Percentiles rank a stretch among this genome's conserved stretches.
These are phyloP conservation scores for Tulasnella sp. DNA, from an alignment of 768 basidiomycete genomes.

Conservation along the genomic window DNA sequence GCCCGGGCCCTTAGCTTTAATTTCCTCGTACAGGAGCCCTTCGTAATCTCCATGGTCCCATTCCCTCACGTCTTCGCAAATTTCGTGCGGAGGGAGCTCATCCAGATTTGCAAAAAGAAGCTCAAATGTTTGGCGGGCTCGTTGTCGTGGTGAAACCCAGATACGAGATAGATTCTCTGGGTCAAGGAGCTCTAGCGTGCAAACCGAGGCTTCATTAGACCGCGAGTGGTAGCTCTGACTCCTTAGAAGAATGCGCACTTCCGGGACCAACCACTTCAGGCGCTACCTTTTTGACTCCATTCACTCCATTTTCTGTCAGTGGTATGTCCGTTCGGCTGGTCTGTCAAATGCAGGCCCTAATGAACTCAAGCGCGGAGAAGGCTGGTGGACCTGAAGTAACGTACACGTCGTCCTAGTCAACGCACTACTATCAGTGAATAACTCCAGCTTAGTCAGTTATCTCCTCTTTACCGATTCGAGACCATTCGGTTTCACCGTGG, in stretches of 20 bases:
- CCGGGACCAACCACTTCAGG: constrained; percentile 66
- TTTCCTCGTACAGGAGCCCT: constrained; percentile 75
- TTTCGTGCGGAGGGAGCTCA: constrained; percentile 47
- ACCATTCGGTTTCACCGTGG: constrained; percentile 95
- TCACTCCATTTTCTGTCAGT: constrained; percentile 70
- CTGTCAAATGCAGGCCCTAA: constrained; percentile 42
- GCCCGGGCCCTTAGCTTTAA: constrained; percentile 51
- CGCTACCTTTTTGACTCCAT: constrained; percentile 63
- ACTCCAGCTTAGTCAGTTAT: background rate
- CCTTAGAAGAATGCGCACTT: constrained; percentile 47
- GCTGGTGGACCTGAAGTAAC: background rate
- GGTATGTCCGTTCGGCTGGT: constrained; percentile 88
- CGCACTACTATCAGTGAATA: constrained; percentile 17
- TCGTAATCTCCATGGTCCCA: constrained; percentile 88
- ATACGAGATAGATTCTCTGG: constrained; percentile 70
- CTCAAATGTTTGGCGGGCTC: constrained; percentile 83
- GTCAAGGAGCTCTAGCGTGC: constrained; percentile 63
- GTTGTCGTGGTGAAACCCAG: constrained; percentile 79
- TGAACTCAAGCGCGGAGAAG: background rate
- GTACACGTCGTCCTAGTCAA: constrained; percentile 31
- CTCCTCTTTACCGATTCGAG: constrained; percentile 58
- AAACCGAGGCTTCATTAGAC: background rate
- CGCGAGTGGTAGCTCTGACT: background rate
- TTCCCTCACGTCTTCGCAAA: constrained; percentile 67
- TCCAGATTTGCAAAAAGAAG: constrained; percentile 59